Evolutionary conservation across 2,329 filamentous ascomycete species (phyloP), one percentile per base, ranked within the genome.

Genomic region (Diplodia seriata): DNA sequence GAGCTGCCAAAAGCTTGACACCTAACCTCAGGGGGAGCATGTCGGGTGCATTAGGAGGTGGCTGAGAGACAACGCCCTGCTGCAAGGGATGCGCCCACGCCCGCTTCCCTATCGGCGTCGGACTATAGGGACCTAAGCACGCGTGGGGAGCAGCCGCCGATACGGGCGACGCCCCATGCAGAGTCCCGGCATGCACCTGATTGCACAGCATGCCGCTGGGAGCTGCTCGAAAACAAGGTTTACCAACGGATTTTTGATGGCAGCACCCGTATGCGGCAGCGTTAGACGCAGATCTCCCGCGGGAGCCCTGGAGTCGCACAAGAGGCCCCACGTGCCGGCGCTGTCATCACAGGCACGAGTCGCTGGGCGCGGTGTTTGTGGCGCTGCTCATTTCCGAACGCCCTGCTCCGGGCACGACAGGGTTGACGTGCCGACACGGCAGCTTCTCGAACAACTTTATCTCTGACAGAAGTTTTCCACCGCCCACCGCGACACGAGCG

Each of bases 201-300:
- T 11, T 51, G 47, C 31, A 59, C 36, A n/a, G 20, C 38, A 47
- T 20, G 20, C 26, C 26, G 33, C 40, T 62, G 23, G 57, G 14
- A 50, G 40, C 36, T 5, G 33, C 33, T 36, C 40, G 40, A 33
- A 59, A 59, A 33, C 56, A 47, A 61, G 38, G 38, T 61, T 36
- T 36, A 36, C 33, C 20, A 49, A 12, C 53, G 11, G 29, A 29
- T 40, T 49, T 14, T 61, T 63, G 59, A 63, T 63, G 36, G 29
- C 59, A 63, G 18, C 59, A 31, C 59, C 59, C 59, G 31, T 63
- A 63, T 63, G 66, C 66, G 66, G 66, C 43, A 67, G 55, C 66
- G 66, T 67, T 54, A 67, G 56, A 29, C 43, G 66, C 55, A 59
- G 66, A 67, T 67, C 66, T 67, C 66, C 66, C 66, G 66, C 56